These are phyloP conservation scores for Hansenula sp. DNA, from an alignment of 1,139 yeast species.

Conservation along the genomic window DNA sequence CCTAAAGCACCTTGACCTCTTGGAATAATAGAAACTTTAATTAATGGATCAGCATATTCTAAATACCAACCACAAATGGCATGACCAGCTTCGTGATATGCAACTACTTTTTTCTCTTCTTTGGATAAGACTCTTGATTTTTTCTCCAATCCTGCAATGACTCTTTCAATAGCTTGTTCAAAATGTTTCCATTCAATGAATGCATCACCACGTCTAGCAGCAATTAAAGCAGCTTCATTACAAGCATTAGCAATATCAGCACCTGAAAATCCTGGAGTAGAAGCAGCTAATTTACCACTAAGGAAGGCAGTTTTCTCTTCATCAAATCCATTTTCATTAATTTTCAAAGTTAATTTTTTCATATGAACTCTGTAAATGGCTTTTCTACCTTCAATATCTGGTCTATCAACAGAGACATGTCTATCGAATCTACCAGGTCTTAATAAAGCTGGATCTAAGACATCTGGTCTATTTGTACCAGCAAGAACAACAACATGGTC, in stretches of 20 bases:
- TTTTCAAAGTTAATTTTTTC: slow-evolving; percentile 51
- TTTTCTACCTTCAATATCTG: slow-evolving; percentile 87
- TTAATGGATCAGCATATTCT: slow-evolving; percentile 79
- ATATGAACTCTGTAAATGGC: slow-evolving; percentile 84
- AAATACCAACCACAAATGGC: slow-evolving; percentile 95
- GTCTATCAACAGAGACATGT: slow-evolving; percentile 82
- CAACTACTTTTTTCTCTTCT: slow-evolving; percentile 81
- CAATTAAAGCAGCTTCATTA: slow-evolving; percentile 95
- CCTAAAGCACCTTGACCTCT: slow-evolving; percentile 94
- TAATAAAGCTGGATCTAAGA: slow-evolving; percentile 80
- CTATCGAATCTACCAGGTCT: slow-evolving; percentile 96
- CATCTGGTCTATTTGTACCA: slow-evolving; percentile 92
- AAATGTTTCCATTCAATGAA: slow-evolving; percentile 70
- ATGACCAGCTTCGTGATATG: slow-evolving; percentile 96
- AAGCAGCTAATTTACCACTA: slow-evolving; percentile 82
- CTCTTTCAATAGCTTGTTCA: slow-evolving; percentile 92
- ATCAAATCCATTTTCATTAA: slow-evolving; percentile 32
- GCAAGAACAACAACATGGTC: slow-evolving; percentile 95
- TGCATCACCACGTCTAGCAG: slow-evolving; percentile 75
- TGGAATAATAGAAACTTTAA: slow-evolving; percentile 91
- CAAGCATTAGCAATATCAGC: slow-evolving; percentile 96
- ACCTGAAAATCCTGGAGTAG: slow-evolving; percentile 95
- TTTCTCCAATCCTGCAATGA: slow-evolving; percentile 90
- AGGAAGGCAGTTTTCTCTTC: slow-evolving; percentile 40
- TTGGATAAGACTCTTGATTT: slow-evolving; percentile 74